Evolutionary conservation across 2,329 filamentous ascomycete genomes (phyloP).

Genomic region (Chrysosphaeria jannelii): DNA sequence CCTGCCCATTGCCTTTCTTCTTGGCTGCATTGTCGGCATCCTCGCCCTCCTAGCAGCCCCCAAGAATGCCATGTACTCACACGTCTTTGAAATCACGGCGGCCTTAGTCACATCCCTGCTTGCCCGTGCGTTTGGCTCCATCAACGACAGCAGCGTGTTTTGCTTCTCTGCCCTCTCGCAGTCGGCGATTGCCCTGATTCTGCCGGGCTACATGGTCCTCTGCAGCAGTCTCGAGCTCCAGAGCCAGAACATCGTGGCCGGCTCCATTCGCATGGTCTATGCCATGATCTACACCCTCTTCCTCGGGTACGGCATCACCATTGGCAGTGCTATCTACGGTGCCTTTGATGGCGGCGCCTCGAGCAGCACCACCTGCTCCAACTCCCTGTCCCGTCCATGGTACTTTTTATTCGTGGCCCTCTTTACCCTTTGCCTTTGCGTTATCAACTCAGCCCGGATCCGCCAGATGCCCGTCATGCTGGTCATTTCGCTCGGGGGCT

Average conservation of each 20-base stretch:
- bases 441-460: conserved; percentile 45
- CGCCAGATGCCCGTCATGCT: conserved; percentile 52
- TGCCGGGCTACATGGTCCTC: conserved; percentile 39
- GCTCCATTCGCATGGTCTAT: conserved; percentile 44
- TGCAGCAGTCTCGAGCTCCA: conserved; percentile 31
- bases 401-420: conserved; percentile 28
- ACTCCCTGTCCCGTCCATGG: conserved; percentile 17
- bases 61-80: conserved; percentile 29
- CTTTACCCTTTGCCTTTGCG: conserved; percentile 31
- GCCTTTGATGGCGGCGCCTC: conserved; percentile 24
- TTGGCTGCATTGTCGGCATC: conserved; percentile 44
- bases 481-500: conserved; percentile 41
- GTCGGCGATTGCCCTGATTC: conserved; percentile 44
- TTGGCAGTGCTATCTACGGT: conserved; percentile 32
- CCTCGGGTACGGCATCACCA: conserved; percentile 41
- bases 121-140: conserved; percentile 37
- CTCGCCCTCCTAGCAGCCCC: conserved; percentile 49
- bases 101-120: conserved; percentile 35
- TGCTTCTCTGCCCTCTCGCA: conserved; percentile 45
- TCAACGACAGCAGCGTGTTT: conserved; percentile 24
- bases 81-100: conserved; percentile 17
- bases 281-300: conserved; percentile 45
- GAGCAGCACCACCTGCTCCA: conserved; percentile 9
- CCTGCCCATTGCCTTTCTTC: conserved; percentile 42
- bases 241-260: conserved; percentile 35